Conservation (phyloP, 768 basidiomycete genomes). For the Trametes cingulata region DNA sequence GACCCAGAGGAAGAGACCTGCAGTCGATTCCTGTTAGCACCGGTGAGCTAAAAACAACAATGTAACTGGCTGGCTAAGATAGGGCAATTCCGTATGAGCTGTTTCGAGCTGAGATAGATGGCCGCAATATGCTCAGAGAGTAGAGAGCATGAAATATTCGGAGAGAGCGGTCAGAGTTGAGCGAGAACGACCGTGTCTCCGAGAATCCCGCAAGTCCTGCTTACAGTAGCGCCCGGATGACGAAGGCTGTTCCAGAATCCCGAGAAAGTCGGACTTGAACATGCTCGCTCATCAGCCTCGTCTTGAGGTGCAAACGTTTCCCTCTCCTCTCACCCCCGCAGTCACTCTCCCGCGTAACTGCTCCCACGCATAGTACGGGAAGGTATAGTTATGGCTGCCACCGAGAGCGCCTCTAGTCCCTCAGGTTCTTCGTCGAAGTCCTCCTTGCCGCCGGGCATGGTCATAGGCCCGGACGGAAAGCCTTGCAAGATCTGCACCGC, state of each 20-base stretch:
- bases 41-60: too few species aligned
- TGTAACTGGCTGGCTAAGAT: too few species aligned
- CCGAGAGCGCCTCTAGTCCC: not conserved
- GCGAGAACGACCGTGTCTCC: too few species aligned
- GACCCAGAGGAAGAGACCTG: too few species aligned
- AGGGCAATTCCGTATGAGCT: too few species aligned
- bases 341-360: not conserved
- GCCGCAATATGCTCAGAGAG: too few species aligned
- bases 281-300: too few species aligned
- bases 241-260: not conserved
- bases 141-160: too few species aligned
- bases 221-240: not conserved
- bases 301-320: not conserved
- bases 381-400: not conserved
- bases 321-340: not conserved
- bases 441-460: conserved; percentile 72
- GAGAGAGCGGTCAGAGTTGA: too few species aligned
- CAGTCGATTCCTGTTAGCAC: too few species aligned
- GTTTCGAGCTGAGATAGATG: too few species aligned
- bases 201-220: too few species aligned
- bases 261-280: not conserved
- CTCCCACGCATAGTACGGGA: not conserved
- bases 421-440: conserved; percentile 5
- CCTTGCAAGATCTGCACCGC: conserved; percentile 92
- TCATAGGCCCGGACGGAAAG: conserved; percentile 91